A percentile compares a stretch with the other conserved stretches of the same genome.
Conservation (phyloP, 768 basidiomycete species). For the Russula lepida region DNA sequence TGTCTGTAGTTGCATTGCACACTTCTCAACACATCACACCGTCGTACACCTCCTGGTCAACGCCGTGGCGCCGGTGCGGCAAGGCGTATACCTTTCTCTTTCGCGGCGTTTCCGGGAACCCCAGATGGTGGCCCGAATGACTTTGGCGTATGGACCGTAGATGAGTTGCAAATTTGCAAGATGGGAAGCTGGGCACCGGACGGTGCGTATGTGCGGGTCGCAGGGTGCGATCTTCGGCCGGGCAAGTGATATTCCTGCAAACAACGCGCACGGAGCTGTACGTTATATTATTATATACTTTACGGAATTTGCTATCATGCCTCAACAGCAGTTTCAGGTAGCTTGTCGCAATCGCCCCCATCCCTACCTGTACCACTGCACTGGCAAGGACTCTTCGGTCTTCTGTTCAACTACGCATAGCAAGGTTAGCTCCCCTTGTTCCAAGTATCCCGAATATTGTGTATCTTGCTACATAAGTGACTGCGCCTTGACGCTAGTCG, state of each 20-base stretch:
- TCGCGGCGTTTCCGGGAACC: conserved; percentile 12
- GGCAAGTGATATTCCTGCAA: background rate
- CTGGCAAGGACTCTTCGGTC: no score
- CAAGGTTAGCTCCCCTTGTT: no score
- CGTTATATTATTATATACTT: no score
- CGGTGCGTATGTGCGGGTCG: conserved; percentile 47
- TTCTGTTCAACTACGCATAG: no score
- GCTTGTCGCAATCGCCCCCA: no score
- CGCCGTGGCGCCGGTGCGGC: background rate
- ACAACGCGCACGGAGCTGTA: no score
- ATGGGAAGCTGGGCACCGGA: conserved; percentile 62
- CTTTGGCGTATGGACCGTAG: conserved; percentile 46
- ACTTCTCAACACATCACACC: conserved; percentile 31
- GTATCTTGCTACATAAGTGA: no score
- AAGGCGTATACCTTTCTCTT: conserved; percentile 37
- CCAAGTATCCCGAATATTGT: no score
- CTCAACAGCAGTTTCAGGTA: no score
- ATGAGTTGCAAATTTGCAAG: conserved; percentile 55
- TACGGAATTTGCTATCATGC: no score
- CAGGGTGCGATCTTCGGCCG: conserved; percentile 14
- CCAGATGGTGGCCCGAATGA: conserved; percentile 27
- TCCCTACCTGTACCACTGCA: no score
- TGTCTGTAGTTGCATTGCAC: conserved; percentile 31
- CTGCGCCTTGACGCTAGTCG: no score
- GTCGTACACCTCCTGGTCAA: conserved; percentile 24